These are phyloP conservation scores for Pogostemon cablin DNA, from an alignment of 257 asterid genomes.

Conservation along the genomic window DNA sequence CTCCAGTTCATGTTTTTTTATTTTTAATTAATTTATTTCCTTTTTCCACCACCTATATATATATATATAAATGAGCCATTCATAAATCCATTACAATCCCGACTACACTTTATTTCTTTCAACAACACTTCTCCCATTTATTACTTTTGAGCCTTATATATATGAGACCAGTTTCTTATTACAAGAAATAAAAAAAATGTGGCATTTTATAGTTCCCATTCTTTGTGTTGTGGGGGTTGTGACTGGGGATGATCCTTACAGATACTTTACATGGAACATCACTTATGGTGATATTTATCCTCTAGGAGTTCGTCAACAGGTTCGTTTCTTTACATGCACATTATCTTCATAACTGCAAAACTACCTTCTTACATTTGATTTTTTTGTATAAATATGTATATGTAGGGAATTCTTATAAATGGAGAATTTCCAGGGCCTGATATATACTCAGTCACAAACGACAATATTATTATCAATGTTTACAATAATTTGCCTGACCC, in stretches of 20 bases:
- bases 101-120: neutral
- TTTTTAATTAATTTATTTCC: neutral
- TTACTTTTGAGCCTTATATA: no score
- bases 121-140: neutral
- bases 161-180: neutral
- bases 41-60: conserved; percentile 7
- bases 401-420: conserved; percentile 74
- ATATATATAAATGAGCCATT: conserved; percentile 25
- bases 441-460: conserved; percentile 62
- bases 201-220: conserved; percentile 23
- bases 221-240: conserved; percentile 25
- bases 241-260: conserved; percentile 63
- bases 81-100: conserved; percentile 23
- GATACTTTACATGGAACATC: conserved; percentile 59
- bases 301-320: conserved; percentile 75
- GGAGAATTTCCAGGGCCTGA: conserved; percentile 88
- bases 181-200: conserved; percentile 23
- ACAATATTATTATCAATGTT: conserved; percentile 70
- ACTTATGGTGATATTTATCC: conserved; percentile 67
- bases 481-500: conserved; percentile 69
- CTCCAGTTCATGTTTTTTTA: conserved; percentile 43
- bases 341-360: neutral
- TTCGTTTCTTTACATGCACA: neutral
- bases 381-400: neutral
- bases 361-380: neutral